Evolutionary conservation across 1,139 yeast genomes (phyloP), one percentile per base, ranked within the genome.

Genomic region (Suhomyces yuchorum): DNA sequence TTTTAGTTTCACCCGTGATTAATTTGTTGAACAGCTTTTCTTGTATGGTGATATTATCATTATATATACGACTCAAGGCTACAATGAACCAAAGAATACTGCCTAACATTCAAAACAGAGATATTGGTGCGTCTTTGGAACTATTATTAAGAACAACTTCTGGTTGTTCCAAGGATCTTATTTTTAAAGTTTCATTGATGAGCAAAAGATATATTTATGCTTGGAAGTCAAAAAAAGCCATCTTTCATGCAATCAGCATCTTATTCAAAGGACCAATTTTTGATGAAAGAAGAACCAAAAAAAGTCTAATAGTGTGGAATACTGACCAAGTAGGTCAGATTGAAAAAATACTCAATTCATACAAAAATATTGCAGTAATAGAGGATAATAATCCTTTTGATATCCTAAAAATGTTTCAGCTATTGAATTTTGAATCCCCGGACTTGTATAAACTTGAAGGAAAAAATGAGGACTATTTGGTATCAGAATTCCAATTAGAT

Each of bases 401-500:
- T 28, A 24, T 42, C 8, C 34, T 50, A 8, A 28, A 43, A 17
- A 30, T 43, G 20, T 15, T 38, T 32, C 45, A 40, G 5, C 32
- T 34, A 6, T 19, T 46, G 30, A 43, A 34, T 34, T 40, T 44
- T 22, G 42, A 49, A 8, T 11, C 37, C 6, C 22, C 34, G 3
- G 40, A 41, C 8, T 15, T 24, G 8, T 12, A 40, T 8, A 33
- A 40, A n/a, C 44, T 63, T 7, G 47, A 51, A 9, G 54, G 56
- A 2, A 51, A 52, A 2, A 43, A 47, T 1, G 58, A 56, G 8
- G 47, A 67, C 2, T 54, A 51, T 2, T 45, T 57, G 4, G 44
- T 66, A 1, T 54, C 63, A 5, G 63, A 65, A 2, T 58, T 76
- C 3, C 56, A 53, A 32, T 15, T 53, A 3, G 53, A 51, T 30